Evolutionary conservation across 78 protist species (phyloP).

Genomic region (Speleostelium caveatum): DNA sequence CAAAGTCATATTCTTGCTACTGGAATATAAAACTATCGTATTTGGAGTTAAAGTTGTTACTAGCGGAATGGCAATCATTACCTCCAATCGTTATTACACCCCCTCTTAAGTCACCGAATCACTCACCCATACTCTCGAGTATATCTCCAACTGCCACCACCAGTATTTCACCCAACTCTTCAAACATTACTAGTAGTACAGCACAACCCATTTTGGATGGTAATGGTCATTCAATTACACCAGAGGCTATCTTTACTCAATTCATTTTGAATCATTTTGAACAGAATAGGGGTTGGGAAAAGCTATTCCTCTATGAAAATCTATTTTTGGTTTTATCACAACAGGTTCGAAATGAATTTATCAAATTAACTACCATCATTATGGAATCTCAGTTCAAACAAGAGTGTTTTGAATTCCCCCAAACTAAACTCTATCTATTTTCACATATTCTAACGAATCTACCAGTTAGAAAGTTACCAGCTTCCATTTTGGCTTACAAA

Average conservation of each 20-base stretch:
- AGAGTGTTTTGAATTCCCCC: conserved; percentile 15
- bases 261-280: conserved; percentile 68
- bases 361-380: conserved; percentile 21
- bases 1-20: conserved; percentile 68
- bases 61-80: conserved; percentile 70
- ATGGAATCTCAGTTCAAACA: conserved; percentile 61
- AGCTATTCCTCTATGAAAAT: conserved; percentile 64
- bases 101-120: conserved; percentile 7
- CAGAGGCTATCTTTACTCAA: conserved; percentile 62
- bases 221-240: background rate
- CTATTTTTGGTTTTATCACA: conserved; percentile 43
- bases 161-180: background rate
- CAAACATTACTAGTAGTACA: background rate
- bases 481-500: background rate
- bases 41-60: conserved; percentile 30
- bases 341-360: conserved; percentile 45
- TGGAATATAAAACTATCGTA: conserved; percentile 69
- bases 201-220: background rate
- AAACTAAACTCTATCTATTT: conserved; percentile 16
- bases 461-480: conserved; percentile 21
- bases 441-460: conserved; percentile 46
- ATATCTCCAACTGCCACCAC: background rate
- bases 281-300: conserved; percentile 68
- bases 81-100: conserved; percentile 5
- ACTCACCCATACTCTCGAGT: conserved; percentile 23